Evolutionary conservation across 768 basidiomycete genomes (phyloP), one percentile per base, ranked within the genome.

Genomic region (Ramaria sp.): DNA sequence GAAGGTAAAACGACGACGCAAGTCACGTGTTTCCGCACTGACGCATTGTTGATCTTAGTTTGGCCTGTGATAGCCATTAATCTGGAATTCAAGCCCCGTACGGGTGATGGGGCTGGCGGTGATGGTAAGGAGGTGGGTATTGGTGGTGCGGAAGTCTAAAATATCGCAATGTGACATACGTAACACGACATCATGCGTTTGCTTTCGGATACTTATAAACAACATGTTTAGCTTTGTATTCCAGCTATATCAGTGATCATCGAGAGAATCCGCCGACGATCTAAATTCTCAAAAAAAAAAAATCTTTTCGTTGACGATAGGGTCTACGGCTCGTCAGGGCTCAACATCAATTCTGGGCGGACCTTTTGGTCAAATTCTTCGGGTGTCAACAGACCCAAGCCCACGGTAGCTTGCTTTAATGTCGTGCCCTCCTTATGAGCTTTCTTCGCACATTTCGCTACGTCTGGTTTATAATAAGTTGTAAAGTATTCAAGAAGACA

Each of bases 371-470:
- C 94, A 69, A 98, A 99, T 67, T 94, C 91, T 65, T 95, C 90
- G 0, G 82, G 73, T 1, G 86, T 86, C 62, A 98, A 67, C 69
- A 88, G 83, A 48, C 90, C 91, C 34, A 97, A 78, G 18, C 82
- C 69, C 44, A 98, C 84, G 10, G 93, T 92, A 39, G 96, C 92
- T 71, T 92, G 87, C 75, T 95, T 98, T 68, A 98, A 66, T 57
- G 96, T 98, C 48, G 84, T 88, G 25, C 96, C 96, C 70, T 99
- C 93, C 68, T 87, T 91, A 77, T 98, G 96, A n/a, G 96, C 96
- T 69, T 98, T 98, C 79, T 99, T 99, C 27, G 96, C 96, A 64
- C 88, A 91, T 71, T 89, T 93, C 48, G 96, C 96, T 48, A 98
- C 96, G 70, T 96, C 93, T 97, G 65, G 41, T 57, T 41, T 13